Evolutionary conservation across 805 yeast genomes (phyloP).

Genomic region (Kodamaea leandrae): DNA sequence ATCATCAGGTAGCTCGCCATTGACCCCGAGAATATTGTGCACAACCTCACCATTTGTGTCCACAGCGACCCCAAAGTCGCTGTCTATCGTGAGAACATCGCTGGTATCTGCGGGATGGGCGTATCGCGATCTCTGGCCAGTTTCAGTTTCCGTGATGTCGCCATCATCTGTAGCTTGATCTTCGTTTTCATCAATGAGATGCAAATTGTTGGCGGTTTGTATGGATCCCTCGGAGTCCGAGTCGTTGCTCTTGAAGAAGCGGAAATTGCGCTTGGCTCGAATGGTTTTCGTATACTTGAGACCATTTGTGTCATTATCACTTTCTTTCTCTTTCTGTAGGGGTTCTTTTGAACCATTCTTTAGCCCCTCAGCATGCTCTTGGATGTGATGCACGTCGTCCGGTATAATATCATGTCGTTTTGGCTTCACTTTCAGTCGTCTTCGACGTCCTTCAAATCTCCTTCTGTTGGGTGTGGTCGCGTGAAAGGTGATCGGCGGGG

Average conservation of each 20-base stretch:
- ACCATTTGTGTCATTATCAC: neutral
- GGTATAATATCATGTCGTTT: neutral
- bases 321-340: neutral
- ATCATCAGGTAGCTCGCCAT: conserved; percentile 4
- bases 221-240: conserved; percentile 16
- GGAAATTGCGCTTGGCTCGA: conserved; percentile 9
- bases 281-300: conserved; percentile 14
- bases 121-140: neutral
- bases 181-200: conserved; percentile 12
- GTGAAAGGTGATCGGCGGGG: conserved; percentile 34
- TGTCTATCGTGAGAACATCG: conserved; percentile 26
- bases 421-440: neutral
- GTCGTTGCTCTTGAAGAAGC: conserved; percentile 12
- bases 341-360: neutral
- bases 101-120: conserved; percentile 13
- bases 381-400: neutral
- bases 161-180: conserved; percentile 17
- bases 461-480: neutral
- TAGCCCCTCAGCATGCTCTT: neutral
- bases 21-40: conserved; percentile 3
- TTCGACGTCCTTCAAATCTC: neutral
- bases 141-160: conserved; percentile 15
- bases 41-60: conserved; percentile 22
- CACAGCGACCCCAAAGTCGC: conserved; percentile 31
- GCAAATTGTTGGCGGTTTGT: conserved; percentile 9